Conservation (phyloP, 139 green algal species). For the Pleodorina starrii region DNA sequence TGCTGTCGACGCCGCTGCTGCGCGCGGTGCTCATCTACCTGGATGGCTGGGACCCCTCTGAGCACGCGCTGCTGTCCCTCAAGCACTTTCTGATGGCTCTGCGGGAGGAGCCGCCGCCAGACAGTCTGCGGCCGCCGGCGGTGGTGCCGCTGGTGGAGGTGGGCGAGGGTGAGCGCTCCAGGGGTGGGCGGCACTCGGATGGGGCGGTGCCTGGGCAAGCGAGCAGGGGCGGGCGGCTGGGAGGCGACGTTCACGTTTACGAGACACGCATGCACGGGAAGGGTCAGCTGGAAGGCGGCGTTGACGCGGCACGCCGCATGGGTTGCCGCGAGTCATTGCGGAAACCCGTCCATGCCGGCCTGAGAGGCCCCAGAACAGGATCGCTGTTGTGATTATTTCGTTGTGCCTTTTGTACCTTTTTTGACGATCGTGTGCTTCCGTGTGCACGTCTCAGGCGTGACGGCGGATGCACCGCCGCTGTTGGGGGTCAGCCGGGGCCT, state of each 20-base stretch:
- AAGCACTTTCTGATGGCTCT: conserved; percentile 53
- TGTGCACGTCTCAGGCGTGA: background rate
- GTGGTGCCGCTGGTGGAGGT: background rate
- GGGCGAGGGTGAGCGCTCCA: background rate
- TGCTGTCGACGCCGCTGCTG: conserved; percentile 14
- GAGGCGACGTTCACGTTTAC: too few relatives aligned
- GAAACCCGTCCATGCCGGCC: too few relatives aligned
- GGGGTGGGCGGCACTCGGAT: background rate
- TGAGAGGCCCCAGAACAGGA: too few relatives aligned
- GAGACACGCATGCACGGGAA: too few relatives aligned
- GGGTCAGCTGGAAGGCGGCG: too few relatives aligned
- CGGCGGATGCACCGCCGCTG: background rate
- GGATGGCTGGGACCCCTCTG: conserved; percentile 51
- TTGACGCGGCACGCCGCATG: too few relatives aligned
- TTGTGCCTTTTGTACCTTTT: too few relatives aligned
- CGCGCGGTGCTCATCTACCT: conserved; percentile 28
- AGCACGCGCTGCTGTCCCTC: conserved; percentile 52
- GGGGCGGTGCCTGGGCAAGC: too few relatives aligned
- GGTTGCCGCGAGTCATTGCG: too few relatives aligned
- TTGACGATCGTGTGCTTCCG: too few relatives aligned
- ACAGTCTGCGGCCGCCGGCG: conserved; percentile 24
- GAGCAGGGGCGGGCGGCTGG: too few relatives aligned
- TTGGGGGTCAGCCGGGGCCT: background rate
- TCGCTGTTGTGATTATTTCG: too few relatives aligned
- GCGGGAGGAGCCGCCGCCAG: conserved; percentile 25